Conservation (phyloP, 768 basidiomycete genomes). For the Hericium coralloides region DNA sequence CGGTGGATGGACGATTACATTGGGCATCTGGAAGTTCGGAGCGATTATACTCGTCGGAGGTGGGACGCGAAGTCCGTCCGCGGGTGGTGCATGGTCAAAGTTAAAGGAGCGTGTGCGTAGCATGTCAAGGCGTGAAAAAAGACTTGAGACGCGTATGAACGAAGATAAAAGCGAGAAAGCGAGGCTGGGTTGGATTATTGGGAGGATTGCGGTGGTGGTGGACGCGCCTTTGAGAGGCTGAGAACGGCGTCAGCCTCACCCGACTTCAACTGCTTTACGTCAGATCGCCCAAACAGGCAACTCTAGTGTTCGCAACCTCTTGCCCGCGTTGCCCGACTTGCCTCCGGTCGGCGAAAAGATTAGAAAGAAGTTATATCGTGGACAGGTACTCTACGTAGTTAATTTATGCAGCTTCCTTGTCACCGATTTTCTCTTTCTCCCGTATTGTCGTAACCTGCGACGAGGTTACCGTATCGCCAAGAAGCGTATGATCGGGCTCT, state of each 20-base stretch:
- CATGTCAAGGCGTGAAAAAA: constrained; percentile 14
- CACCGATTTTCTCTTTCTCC: not conserved
- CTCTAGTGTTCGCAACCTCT: no score
- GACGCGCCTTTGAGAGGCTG: not conserved
- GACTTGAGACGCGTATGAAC: not conserved
- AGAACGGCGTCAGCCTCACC: not conserved
- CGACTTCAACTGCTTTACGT: not conserved
- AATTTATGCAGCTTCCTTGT: no score
- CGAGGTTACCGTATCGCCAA: not conserved
- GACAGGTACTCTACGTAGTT: no score
- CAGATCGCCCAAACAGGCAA: not conserved
- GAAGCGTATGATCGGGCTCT: constrained; percentile 18
- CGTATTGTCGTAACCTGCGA: not conserved
- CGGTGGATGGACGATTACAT: constrained; percentile 28
- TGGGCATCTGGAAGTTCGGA: constrained; percentile 18
- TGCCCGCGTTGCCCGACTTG: no score
- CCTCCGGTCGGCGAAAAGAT: no score
- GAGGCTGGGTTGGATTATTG: not conserved
- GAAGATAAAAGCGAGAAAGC: not conserved
- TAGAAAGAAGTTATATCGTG: no score
- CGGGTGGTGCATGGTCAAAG: constrained; percentile 5
- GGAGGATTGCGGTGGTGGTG: not conserved
- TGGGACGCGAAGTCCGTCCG: constrained; percentile 11
- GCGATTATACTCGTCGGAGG: constrained; percentile 22
- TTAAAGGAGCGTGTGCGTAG: constrained; percentile 19